These are phyloP conservation scores for Penicillium expansum DNA, from an alignment of 2,329 filamentous ascomycete genomes.

Conservation along the genomic window DNA sequence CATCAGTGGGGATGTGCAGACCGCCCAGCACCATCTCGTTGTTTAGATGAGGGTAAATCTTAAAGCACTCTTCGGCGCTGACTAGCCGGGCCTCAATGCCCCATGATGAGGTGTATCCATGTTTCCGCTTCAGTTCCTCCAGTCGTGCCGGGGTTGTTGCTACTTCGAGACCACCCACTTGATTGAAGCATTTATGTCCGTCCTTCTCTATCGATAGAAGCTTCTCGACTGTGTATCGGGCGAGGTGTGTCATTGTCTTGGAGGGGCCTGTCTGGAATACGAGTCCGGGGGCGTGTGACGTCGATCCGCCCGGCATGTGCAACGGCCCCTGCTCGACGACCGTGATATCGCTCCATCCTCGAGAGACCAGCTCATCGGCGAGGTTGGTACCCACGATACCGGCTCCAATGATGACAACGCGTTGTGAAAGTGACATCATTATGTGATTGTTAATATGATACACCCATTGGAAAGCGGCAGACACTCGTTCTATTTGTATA, in stretches of 20 bases:
- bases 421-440: conserved; percentile 38
- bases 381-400: conserved; percentile 64
- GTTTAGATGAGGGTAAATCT: conserved; percentile 56
- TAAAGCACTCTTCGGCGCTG: conserved; percentile 51
- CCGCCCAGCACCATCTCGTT: conserved; percentile 56
- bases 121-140: conserved; percentile 62
- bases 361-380: conserved; percentile 61
- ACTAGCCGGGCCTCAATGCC: conserved; percentile 57
- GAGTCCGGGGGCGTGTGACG: conserved; percentile 63
- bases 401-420: conserved; percentile 61
- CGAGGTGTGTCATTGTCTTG: conserved; percentile 54
- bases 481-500: not conserved
- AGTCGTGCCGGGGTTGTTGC: conserved; percentile 59
- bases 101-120: conserved; percentile 61
- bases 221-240: conserved; percentile 62
- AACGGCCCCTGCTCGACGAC: conserved; percentile 64
- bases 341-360: conserved; percentile 63
- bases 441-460: not conserved
- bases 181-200: conserved; percentile 56
- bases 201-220: conserved; percentile 53
- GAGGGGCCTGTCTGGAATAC: conserved; percentile 60
- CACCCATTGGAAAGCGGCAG: not conserved
- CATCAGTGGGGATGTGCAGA: conserved; percentile 60
- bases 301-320: conserved; percentile 62
- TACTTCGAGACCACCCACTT: conserved; percentile 61